Base-by-base conservation (phyloP, 2,329 filamentous ascomycete genomes). In the Aspergillus sp. region DNA sequence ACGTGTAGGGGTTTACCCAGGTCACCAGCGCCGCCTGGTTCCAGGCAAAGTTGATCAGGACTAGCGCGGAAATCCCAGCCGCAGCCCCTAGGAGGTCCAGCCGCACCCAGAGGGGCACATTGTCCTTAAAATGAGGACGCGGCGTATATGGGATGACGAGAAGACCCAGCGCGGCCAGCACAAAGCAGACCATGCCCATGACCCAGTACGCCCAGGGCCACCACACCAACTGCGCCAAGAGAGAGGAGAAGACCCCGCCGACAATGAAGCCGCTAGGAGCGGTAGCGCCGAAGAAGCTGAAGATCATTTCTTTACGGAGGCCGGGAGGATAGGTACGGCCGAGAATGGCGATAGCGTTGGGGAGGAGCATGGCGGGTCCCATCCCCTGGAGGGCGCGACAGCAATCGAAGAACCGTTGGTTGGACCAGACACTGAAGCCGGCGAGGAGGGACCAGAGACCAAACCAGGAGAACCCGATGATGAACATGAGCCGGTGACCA, bases 21-120 rank as follows among this genome's bases (percentile, higher is more conserved):
- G 83, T 83, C 1, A 77, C 79, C 1, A 82, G 72, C 0, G 82
- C 78, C 0, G 81, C 84, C 62, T 88, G 83, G 53, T 85, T 88
- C 82, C 82, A 87, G 0, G 84, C 81, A 58, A 88, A 83, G 64
- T 86, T 87, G 71, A 88, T 78, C n/a, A 88, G 73, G 0, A 85
- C 74, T 25, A 88, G 70, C 0, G 78, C 78, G 0, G 74, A 71
- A 17, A 87, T 75, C 2, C 84, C 84, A 3, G 71, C 65, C 3
- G 65, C 52, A 3, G 71, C 71, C n/a, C 76, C 77, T 3, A 71
- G 59, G 11, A 73, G 55, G 56, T 80, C 77, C 13, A 68, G 49
- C 11, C 59, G 52, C 71, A 56, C 45, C 21, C 69, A 52, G 3
- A 59, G 25, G 5, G 58, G 47, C 19, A 58, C 19, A 64, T 31